Evolutionary conservation across 257 asterid species (phyloP), one percentile per base, ranked within the genome.

Genomic region (Lycium ferocissimum): DNA sequence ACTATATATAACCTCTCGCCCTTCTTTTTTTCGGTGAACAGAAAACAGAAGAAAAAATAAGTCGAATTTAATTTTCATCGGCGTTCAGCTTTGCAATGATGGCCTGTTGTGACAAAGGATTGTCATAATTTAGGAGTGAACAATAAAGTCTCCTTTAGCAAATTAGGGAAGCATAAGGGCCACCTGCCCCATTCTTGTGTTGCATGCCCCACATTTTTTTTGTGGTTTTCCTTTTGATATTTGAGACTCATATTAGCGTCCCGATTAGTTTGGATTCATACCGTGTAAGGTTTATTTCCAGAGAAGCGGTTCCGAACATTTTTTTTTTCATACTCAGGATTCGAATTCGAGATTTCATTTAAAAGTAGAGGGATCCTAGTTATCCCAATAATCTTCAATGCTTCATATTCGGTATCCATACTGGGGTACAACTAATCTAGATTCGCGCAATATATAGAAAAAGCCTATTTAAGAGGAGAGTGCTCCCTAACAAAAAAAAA

Each of bases 41-140:
- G 33, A 26, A 26, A 26, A 26, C 33, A 26, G 33, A 26, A 26
- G 33, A 26, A 26, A 26, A 26, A 26, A 26, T 26, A 1, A 38
- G 7, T 76, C 26, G 26, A 57, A 17, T 80, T 80, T 35, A 80
- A 38, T 33, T 59, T 38, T 59, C 2, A 18, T 1, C 1, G 14
- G 4, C 4, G 1, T 59, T 81, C 72, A 38, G 12, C 37, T 62
- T 59, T 84, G 86, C 66, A 84, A 87, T 91, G 90, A 90, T 87
- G 85, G 76, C 79, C 71, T 51, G 79, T 86, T 51, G 72, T 87
- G 85, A 83, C 89, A 85, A 86, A 15, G 53, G 15, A 57, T 38
- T 67, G 84, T 85, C 80, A 88, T 75, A 59, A 81, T 75, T 76
- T 49, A 69, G 80, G 79, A 49, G 71, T 47, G 85, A 85, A 85